A percentile compares a stretch with the other conserved stretches of the same genome.
Evolutionary conservation across 345 rosid genomes (phyloP).

Genomic region (Linum trigynum): DNA sequence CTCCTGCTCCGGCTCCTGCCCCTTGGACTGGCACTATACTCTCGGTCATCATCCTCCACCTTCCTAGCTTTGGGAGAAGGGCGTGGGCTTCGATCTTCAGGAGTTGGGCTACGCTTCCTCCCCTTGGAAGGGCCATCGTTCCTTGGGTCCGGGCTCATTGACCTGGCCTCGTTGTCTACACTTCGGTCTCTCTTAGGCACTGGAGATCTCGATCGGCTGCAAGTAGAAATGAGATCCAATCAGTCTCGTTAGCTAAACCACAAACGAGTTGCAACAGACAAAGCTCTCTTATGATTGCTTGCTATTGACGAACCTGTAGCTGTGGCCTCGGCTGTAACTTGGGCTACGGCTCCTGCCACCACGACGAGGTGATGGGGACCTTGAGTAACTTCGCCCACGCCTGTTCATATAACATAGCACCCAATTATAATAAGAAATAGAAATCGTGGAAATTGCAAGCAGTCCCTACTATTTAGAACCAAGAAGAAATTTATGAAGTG

Average conservation of each 20-base stretch:
- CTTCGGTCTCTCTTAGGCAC: slow-evolving; percentile 54
- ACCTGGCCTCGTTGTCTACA: slow-evolving; percentile 16
- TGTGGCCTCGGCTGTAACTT: too few relatives aligned
- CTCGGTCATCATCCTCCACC: slow-evolving; percentile 9
- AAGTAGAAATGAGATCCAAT: neutral
- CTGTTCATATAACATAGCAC: slow-evolving; percentile 84
- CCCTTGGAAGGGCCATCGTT: too few relatives aligned
- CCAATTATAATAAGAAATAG: slow-evolving; percentile 19
- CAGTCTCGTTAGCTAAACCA: neutral
- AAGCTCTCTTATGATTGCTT: neutral
- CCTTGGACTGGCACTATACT: slow-evolving; percentile 13
- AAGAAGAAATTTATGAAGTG: too few relatives aligned
- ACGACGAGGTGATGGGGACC: too few relatives aligned
- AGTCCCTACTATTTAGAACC: too few relatives aligned
- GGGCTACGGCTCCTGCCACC: too few relatives aligned
- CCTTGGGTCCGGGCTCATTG: too few relatives aligned
- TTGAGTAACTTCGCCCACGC: slow-evolving; percentile 12
- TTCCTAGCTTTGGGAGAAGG: neutral
- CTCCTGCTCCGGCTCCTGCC: slow-evolving; percentile 25
- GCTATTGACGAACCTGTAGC: slow-evolving; percentile 36
- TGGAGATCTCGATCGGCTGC: slow-evolving; percentile 20
- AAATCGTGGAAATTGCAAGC: too few relatives aligned
- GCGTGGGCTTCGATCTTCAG: too few relatives aligned
- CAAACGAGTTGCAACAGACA: too few relatives aligned
- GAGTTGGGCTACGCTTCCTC: too few relatives aligned